Conservation (phyloP, 768 basidiomycete genomes). For the Lentinula guzmanii region DNA sequence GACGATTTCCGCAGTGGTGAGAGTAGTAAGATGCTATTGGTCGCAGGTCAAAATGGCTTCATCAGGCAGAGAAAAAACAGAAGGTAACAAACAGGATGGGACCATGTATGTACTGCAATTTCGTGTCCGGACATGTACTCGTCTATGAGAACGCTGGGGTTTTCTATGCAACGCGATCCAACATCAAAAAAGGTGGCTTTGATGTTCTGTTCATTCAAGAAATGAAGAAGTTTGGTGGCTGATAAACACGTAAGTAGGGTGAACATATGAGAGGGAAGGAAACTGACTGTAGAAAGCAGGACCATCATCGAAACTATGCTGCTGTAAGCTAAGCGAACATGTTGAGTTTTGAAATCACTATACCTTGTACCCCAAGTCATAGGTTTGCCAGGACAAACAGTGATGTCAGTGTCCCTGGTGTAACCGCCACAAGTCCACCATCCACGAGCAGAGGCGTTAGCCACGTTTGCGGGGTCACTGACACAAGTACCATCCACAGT, state of each 20-base stretch:
- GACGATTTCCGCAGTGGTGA: slow-evolving; percentile 80
- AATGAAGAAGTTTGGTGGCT: slow-evolving; percentile 54
- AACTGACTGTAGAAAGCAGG: slow-evolving; percentile 73
- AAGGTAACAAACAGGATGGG: slow-evolving; percentile 52
- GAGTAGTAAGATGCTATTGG: slow-evolving; percentile 51
- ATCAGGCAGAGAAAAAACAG: background rate
- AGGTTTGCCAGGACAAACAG: slow-evolving; percentile 54
- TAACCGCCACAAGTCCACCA: slow-evolving; percentile 91
- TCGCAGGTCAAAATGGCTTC: slow-evolving; percentile 5
- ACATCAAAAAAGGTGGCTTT: slow-evolving; percentile 89
- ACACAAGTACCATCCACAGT: slow-evolving; percentile 68
- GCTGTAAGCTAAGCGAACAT: slow-evolving; percentile 1
- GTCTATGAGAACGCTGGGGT: slow-evolving; percentile 67
- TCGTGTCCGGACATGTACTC: slow-evolving; percentile 80
- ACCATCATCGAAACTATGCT: slow-evolving; percentile 74
- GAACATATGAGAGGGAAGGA: slow-evolving; percentile 10
- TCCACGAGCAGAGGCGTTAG: slow-evolving; percentile 56
- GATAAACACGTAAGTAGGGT: slow-evolving; percentile 42
- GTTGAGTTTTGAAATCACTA: slow-evolving; percentile 1
- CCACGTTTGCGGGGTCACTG: slow-evolving; percentile 48
- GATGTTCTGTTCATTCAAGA: slow-evolving; percentile 56
- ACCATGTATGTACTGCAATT: slow-evolving; percentile 89
- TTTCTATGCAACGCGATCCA: slow-evolving; percentile 78
- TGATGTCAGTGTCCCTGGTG: slow-evolving; percentile 57
- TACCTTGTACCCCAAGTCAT: slow-evolving; percentile 72